These are phyloP conservation scores for Exophiala viscosa DNA, from an alignment of 2,329 filamentous ascomycete genomes.

Conservation along the genomic window DNA sequence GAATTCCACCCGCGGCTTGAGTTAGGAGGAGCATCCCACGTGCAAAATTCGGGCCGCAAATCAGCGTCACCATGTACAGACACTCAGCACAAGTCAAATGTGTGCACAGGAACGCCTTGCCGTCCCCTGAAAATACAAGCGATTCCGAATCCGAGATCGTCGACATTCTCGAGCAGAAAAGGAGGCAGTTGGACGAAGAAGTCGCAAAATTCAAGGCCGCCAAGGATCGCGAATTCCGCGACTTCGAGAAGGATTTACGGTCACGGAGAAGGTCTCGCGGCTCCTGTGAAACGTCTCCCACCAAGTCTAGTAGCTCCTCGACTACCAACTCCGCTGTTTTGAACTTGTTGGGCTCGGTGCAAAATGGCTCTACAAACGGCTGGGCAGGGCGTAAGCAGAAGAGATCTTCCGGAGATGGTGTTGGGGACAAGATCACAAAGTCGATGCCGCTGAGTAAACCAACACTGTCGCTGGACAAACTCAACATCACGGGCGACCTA, in stretches of 20 bases:
- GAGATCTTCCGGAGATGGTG: conserved; percentile 6
- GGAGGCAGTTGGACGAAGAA: conserved; percentile 29
- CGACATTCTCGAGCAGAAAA: conserved; percentile 26
- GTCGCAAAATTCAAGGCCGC: conserved; percentile 26
- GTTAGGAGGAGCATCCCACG: background rate
- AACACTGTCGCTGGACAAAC: conserved; percentile 24
- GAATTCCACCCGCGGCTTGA: background rate
- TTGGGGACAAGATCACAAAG: conserved; percentile 15
- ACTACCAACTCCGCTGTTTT: conserved; percentile 6
- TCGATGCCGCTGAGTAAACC: conserved; percentile 19
- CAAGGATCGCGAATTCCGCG: conserved; percentile 30
- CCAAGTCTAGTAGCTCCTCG: conserved; percentile 1
- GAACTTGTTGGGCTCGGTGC: conserved; percentile 15
- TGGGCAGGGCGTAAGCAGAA: conserved; percentile 6
- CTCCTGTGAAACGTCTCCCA: conserved; percentile 1
- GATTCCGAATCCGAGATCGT: conserved; percentile 22
- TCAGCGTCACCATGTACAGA: conserved; percentile 18
- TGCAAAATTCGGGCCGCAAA: background rate
- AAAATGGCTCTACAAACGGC: conserved; percentile 10
- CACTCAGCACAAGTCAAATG: conserved; percentile 17
- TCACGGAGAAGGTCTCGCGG: conserved; percentile 13
- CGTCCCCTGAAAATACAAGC: conserved; percentile 21
- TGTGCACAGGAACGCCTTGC: conserved; percentile 15
- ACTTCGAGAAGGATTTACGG: conserved; percentile 27
- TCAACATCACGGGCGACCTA: conserved; percentile 23